Evolutionary conservation across 192 early-diverging fungal species (phyloP), one percentile per base, ranked within the genome.

Genomic region (Linnemannia zychae): DNA sequence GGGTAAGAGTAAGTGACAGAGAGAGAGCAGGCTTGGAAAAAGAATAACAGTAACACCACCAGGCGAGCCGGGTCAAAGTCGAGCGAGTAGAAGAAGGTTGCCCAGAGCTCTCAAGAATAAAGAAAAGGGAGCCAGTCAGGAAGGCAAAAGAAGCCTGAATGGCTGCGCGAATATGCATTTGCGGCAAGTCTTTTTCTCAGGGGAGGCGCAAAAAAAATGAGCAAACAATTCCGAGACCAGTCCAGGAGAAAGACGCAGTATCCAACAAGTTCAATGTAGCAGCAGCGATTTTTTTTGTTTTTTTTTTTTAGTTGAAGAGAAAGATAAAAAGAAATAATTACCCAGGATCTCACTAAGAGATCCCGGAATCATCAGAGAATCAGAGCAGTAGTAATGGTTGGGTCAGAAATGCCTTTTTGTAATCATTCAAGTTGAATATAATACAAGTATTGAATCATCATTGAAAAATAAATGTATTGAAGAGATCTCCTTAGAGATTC

Each of bases 371-470:
- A 44, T 44, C 40, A 44, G 40, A 24, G 37, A n/a, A 69, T 36
- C 33, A 40, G 38, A 38, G 38, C 67, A 69, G 67, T 38, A 40
- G 33, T 40, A 69, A 20, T 15, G 16, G 22, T 17, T 7, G 57
- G 57, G 57, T 63, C 57, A 63, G 57, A 63, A 63, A 63, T 63
- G 57, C 57, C 49, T 53, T 74, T 74, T 49, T 74, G 46, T 63
- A 63, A 60, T 44, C 53, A 74, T 74, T 74, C 53, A 40, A 60
- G 50, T 74, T 74, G 53, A 49, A 53, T 50, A 73, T 48, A 74
- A 74, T 74, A 33, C 38, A 53, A 74, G 72, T 53, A 74, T 44
- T 53, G 72, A 74, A 63, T 63, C 57, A 63, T 63, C 57, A 63
- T 63, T 63, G 57, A 69, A 69, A 69, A 69, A 69, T 69, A 40